phyloP scores from a whole-genome alignment of 2,329 filamentous ascomycete genomes.

The Lasiodiplodia sp. region DNA sequence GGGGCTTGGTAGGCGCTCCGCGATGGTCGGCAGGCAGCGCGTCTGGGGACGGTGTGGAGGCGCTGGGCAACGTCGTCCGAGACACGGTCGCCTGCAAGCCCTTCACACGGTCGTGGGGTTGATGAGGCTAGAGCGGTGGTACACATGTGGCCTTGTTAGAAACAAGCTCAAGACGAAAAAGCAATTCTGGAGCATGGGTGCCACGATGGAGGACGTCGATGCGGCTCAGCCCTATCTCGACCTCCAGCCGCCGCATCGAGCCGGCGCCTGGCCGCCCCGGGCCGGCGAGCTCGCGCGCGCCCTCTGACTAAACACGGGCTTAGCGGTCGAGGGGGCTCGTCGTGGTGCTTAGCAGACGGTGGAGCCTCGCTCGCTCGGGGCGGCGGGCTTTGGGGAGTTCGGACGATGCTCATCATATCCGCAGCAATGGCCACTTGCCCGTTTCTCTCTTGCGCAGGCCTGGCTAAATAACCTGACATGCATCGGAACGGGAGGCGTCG shows the following conservation, averaged over 20 bases:
- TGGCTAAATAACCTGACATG: slow-evolving; percentile 29
- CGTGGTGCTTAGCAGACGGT: background rate
- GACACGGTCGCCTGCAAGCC: slow-evolving; percentile 21
- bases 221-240: slow-evolving; percentile 29
- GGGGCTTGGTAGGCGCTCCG: background rate
- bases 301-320: slow-evolving; percentile 17
- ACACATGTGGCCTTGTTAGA: slow-evolving; percentile 8
- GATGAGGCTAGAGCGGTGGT: slow-evolving; percentile 18
- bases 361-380: slow-evolving; percentile 11
- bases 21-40: slow-evolving; percentile 5
- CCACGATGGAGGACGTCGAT: slow-evolving; percentile 28
- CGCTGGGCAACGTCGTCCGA: slow-evolving; percentile 4
- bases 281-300: background rate
- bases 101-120: background rate
- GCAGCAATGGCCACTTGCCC: slow-evolving; percentile 26
- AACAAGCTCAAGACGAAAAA: slow-evolving; percentile 29
- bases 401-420: slow-evolving; percentile 1
- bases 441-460: slow-evolving; percentile 19
- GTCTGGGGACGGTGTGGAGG: slow-evolving; percentile 24
- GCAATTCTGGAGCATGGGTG: slow-evolving; percentile 27
- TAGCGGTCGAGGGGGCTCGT: background rate
- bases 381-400: background rate
- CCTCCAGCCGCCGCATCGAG: slow-evolving; percentile 11
- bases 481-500: slow-evolving; percentile 28
- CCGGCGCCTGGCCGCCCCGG: slow-evolving; percentile 2